Percentiles rank a stretch among this genome's conserved stretches.
These are phyloP conservation scores for Colletotrichum ledebouriae DNA, from an alignment of 2,329 filamentous ascomycete species.

Conservation along the genomic window DNA sequence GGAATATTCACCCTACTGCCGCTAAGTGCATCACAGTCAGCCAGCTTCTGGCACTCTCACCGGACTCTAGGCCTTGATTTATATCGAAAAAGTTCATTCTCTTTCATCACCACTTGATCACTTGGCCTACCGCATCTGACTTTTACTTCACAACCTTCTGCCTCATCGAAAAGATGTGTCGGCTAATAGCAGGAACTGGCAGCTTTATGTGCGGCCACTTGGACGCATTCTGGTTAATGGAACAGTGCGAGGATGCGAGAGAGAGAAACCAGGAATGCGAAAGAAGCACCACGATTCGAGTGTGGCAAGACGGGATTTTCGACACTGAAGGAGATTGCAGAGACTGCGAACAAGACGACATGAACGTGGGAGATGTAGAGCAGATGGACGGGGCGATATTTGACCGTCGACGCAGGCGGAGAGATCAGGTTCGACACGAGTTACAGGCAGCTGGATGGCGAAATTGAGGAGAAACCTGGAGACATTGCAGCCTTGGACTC, in stretches of 20 bases:
- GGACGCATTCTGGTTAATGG: conserved; percentile 4
- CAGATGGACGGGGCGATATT: neutral
- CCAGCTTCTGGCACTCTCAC: no score
- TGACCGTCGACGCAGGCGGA: neutral
- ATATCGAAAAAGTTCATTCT: no score
- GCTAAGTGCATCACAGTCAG: no score
- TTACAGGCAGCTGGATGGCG: neutral
- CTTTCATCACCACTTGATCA: no score
- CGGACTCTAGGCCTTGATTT: no score
- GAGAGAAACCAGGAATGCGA: neutral
- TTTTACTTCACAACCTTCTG: no score
- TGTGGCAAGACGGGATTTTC: conserved; percentile 1
- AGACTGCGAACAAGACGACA: neutral
- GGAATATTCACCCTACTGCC: no score
- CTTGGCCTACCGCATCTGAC: no score
- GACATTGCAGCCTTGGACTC: neutral
- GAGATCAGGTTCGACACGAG: neutral
- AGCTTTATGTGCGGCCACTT: conserved; percentile 1
- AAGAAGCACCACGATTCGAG: neutral
- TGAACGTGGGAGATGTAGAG: neutral
- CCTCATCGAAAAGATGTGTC: neutral
- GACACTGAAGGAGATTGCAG: neutral
- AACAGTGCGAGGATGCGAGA: neutral
- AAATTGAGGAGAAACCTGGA: neutral
- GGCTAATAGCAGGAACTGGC: neutral